Conservation (phyloP, 2,329 filamentous ascomycete species). For the Stemphylium vesicarium region DNA sequence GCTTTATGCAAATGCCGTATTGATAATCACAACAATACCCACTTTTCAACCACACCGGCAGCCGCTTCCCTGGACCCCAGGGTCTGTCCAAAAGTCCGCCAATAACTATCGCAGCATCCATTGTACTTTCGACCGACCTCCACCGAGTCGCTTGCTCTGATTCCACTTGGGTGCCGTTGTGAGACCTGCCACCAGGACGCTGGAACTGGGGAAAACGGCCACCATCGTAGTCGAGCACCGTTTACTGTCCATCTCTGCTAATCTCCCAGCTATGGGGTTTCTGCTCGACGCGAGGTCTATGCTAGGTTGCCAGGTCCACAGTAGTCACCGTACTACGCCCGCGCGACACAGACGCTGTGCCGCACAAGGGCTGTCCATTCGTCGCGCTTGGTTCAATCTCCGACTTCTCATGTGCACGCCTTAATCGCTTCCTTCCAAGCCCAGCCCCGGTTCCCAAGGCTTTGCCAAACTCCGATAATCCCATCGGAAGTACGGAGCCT, state of each 20-base stretch:
- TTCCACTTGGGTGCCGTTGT: constrained; percentile 6
- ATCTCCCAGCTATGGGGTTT: constrained; percentile 4
- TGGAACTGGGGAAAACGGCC: constrained; percentile 15
- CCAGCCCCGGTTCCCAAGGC: not conserved
- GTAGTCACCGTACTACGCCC: not conserved
- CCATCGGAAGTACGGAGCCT: constrained; percentile 3
- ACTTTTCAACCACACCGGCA: constrained; percentile 2
- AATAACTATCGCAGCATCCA: constrained; percentile 3
- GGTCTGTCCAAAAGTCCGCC: constrained; percentile 4
- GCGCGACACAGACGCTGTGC: not conserved
- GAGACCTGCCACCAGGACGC: constrained; percentile 5
- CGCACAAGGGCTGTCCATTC: not conserved
- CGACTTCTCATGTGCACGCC: not conserved
- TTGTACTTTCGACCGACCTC: not conserved
- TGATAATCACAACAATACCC: constrained; percentile 10
- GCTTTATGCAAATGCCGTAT: constrained; percentile 8
- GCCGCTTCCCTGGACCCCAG: constrained; percentile 1
- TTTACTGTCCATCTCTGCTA: not conserved
- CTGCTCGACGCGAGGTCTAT: not conserved
- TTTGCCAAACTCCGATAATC: constrained; percentile 8
- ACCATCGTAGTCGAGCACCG: not conserved
- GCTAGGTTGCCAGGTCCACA: not conserved
- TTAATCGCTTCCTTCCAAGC: constrained; percentile 5
- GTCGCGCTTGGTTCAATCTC: not conserved
- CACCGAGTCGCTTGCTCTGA: constrained; percentile 4